Conservation (phyloP, 148 eudicot genomes). For the Agrostemma githago region DNA sequence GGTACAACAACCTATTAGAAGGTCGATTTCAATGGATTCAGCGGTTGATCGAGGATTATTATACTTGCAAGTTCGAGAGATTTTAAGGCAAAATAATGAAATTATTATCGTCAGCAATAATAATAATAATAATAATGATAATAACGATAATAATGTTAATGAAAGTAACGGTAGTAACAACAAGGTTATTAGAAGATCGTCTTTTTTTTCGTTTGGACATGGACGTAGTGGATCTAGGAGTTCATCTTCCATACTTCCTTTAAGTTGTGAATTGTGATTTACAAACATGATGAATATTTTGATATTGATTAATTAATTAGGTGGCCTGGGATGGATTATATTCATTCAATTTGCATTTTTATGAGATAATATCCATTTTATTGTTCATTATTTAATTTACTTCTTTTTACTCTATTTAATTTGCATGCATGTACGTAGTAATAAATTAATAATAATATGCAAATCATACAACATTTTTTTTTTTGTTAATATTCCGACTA, state of each 20-base stretch:
- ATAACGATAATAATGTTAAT: conserved; percentile 7
- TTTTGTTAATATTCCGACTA: too few species aligned
- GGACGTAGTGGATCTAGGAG: conserved; percentile 29
- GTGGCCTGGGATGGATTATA: too few species aligned
- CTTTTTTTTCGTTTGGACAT: conserved; percentile 32
- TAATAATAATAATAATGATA: conserved; percentile 13
- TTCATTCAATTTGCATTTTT: too few species aligned
- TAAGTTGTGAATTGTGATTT: conserved; percentile 2
- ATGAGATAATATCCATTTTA: too few species aligned
- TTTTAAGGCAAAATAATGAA: conserved; percentile 26
- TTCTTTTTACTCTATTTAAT: too few species aligned
- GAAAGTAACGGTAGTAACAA: conserved; percentile 22
- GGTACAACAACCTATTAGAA: conserved; percentile 29
- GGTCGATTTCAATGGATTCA: conserved; percentile 39
- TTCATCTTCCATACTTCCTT: conserved; percentile 28
- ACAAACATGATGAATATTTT: too few species aligned
- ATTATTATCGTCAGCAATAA: conserved; percentile 10
- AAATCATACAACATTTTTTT: too few species aligned
- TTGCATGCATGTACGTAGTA: too few species aligned
- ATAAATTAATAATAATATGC: too few species aligned
- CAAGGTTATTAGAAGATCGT: conserved; percentile 22
- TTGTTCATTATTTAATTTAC: too few species aligned
- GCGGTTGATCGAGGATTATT: conserved; percentile 28
- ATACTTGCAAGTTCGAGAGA: conserved; percentile 35
- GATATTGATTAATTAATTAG: too few species aligned